Evolutionary conservation across 176 grass and related monocot species (phyloP).

Genomic region (Canna indica): DNA sequence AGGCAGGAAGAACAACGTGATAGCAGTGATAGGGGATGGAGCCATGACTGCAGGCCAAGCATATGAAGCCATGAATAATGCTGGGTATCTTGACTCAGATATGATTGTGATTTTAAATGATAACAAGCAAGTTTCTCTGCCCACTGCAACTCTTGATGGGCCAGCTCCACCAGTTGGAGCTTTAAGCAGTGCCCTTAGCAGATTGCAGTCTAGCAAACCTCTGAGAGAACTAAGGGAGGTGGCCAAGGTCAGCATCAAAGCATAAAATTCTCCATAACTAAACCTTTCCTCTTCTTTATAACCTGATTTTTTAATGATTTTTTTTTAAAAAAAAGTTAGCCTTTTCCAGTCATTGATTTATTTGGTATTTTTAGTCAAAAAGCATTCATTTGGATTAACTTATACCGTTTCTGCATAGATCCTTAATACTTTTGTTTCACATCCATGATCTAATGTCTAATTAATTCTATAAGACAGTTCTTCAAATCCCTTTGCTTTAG

Average conservation of each 20-base stretch:
- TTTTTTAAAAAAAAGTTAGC: no score
- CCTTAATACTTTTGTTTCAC: no score
- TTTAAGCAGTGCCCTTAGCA: slow-evolving; percentile 78
- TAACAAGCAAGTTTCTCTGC: slow-evolving; percentile 97
- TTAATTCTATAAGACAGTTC: no score
- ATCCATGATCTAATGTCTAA: no score
- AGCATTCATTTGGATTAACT: no score
- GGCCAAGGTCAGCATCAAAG: slow-evolving; percentile 54
- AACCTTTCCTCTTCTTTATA: background rate
- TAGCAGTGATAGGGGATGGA: slow-evolving; percentile 88
- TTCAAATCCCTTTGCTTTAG: no score
- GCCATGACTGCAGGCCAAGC: slow-evolving; percentile 98
- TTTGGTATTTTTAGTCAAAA: no score
- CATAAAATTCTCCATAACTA: background rate
- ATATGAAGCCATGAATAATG: slow-evolving; percentile 99
- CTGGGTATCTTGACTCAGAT: slow-evolving; percentile 91
- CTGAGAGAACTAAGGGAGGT: slow-evolving; percentile 97
- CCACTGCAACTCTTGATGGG: slow-evolving; percentile 87
- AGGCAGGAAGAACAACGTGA: slow-evolving; percentile 80
- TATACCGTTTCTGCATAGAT: no score
- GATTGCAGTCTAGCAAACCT: slow-evolving; percentile 76
- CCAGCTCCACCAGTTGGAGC: slow-evolving; percentile 86
- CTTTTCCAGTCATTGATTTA: no score
- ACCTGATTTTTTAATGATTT: no score
- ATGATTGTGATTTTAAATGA: slow-evolving; percentile 99